Conservation (phyloP, 1,284 basidiomycete species). For the Bjerkandera adusta region DNA sequence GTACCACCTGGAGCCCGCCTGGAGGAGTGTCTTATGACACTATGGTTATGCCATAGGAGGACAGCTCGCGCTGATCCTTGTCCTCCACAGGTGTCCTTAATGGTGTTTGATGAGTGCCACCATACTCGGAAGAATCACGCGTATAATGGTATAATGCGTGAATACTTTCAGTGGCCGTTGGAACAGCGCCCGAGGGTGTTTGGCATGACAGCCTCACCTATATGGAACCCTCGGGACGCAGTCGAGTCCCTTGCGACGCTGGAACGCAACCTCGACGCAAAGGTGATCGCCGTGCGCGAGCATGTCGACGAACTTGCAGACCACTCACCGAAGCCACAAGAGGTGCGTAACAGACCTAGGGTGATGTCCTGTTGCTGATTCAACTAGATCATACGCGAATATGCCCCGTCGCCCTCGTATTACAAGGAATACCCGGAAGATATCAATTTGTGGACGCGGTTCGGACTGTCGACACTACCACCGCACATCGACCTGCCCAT, state of each 20-base stretch:
- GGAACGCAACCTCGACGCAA: slow-evolving; percentile 69
- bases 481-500: slow-evolving; percentile 48
- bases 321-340: slow-evolving; percentile 62
- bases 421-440: slow-evolving; percentile 55
- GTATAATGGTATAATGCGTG: slow-evolving; percentile 77
- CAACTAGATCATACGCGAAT: slow-evolving; percentile 56
- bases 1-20: too few species aligned
- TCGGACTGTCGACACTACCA: slow-evolving; percentile 45
- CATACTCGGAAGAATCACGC: slow-evolving; percentile 78
- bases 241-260: slow-evolving; percentile 56
- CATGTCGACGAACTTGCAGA: slow-evolving; percentile 61
- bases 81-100: slow-evolving; percentile 66
- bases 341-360: slow-evolving; percentile 46
- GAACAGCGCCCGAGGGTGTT: slow-evolving; percentile 73
- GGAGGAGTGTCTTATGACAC: too few species aligned
- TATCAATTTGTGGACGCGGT: slow-evolving; percentile 46
- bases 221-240: slow-evolving; percentile 73
- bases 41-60: too few species aligned
- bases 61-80: too few species aligned
- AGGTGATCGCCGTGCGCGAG: slow-evolving; percentile 69
- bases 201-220: slow-evolving; percentile 85
- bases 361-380: not conserved
- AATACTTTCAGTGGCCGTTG: slow-evolving; percentile 58
- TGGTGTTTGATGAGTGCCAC: slow-evolving; percentile 85
- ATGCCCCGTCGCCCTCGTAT: slow-evolving; percentile 43